Evolutionary conservation across 148 eudicot genomes (phyloP), one percentile per base, ranked within the genome.

Genomic region (Amaranthus palmeri): DNA sequence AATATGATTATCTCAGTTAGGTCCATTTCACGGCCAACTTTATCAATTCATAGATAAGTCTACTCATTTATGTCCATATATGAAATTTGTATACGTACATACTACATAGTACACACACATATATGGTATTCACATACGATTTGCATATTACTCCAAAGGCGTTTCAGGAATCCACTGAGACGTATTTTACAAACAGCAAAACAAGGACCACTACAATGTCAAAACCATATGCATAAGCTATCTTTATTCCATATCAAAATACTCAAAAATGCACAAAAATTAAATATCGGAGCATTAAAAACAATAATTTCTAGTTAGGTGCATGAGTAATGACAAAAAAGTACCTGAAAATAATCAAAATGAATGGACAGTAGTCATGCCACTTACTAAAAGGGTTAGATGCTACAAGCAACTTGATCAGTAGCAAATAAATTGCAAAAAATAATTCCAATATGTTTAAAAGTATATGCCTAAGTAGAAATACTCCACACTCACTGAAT

Each of bases 341-440:
- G 79, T 55, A 64, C 70, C 60, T 25, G 55, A 58, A 66, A 13
- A 57, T 43, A 42, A 63, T 4, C 55, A 69, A 54, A 72, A 60
- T 53, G 81, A 60, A 77, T 53, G 72, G 81, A 72, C 65, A 72
- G 67, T 41, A 76, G 73, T 82, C 54, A 74, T 46, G 75, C 79
- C 84, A 82, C 82, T 78, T 61, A 57, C 61, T 46, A 25, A 72
- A 72, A 75, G 77, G 67, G 51, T 51, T 67, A 79, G 88, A 80
- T 73, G 77, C 83, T 72, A 70, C 70, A 73, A 56, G 52, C 80
- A 79, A 77, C 77, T 83, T 83, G 81, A n/a, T 12, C 15, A 72
- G 54, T 53, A 79, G 68, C 67, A 70, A 70, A 72, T 72, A 63
- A 68, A 50, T 12, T 48, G 54, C 36, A 50, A 43, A 74, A 74